Evolutionary conservation across 2,329 filamentous ascomycete genomes (phyloP).

Genomic region (Dactylellina haptotyla): DNA sequence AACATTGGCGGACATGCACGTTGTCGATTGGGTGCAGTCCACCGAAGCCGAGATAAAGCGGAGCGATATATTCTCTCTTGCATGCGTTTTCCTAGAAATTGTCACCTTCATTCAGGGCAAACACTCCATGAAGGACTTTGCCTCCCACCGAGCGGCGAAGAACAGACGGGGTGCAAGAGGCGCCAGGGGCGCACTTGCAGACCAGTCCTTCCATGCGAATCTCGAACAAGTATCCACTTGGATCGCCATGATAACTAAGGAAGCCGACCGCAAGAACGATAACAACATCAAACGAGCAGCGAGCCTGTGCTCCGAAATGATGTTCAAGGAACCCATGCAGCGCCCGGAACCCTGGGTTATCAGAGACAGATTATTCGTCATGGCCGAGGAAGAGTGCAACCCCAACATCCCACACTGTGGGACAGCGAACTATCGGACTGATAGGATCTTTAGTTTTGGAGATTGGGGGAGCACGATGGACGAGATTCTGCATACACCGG

Average conservation of each 20-base stretch:
- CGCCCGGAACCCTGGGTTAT: conserved; percentile 48
- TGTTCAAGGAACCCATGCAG: conserved; percentile 52
- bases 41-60: conserved; percentile 61
- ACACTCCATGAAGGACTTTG: conserved; percentile 70
- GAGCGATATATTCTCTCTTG: conserved; percentile 78
- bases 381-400: conserved; percentile 45
- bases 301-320: conserved; percentile 46
- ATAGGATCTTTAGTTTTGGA: conserved; percentile 46
- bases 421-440: conserved; percentile 34
- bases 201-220: conserved; percentile 78
- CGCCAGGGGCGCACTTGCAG: conserved; percentile 70
- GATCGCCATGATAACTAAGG: conserved; percentile 71
- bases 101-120: conserved; percentile 77
- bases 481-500: conserved; percentile 50
- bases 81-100: conserved; percentile 76
- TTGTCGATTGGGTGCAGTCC: conserved; percentile 50
- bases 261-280: conserved; percentile 63
- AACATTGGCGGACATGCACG: conserved; percentile 30
- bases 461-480: conserved; percentile 52
- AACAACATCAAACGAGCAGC: conserved; percentile 34
- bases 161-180: conserved; percentile 63
- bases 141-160: conserved; percentile 73
- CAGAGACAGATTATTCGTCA: conserved; percentile 43
- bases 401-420: conserved; percentile 50
- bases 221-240: conserved; percentile 74